Evolutionary conservation across 2,329 filamentous ascomycete species (phyloP).

Genomic region (Alternaria arbusti): DNA sequence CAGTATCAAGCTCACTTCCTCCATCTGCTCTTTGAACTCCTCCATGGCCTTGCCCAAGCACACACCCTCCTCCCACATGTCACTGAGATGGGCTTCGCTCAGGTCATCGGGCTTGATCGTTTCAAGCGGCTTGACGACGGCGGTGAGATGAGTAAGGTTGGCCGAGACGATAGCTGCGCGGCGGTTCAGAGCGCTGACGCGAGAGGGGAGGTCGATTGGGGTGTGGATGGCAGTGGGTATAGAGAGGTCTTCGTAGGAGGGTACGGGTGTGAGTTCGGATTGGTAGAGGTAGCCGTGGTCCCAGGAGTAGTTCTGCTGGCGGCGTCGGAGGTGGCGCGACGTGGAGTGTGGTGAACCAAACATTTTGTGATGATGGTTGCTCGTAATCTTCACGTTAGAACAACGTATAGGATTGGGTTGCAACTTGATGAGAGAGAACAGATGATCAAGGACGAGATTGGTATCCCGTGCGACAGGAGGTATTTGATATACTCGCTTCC

Average conservation of each 20-base stretch:
- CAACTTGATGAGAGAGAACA: background rate
- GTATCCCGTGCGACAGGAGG: background rate
- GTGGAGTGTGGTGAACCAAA: background rate
- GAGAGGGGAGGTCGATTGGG: background rate
- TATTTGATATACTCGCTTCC: background rate
- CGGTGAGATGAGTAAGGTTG: constrained; percentile 1
- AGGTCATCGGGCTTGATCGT: background rate
- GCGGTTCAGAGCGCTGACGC: constrained; percentile 4
- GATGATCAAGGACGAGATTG: background rate
- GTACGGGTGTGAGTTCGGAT: background rate
- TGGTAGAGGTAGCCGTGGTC: constrained; percentile 1
- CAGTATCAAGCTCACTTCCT: constrained; percentile 15
- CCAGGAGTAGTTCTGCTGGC: constrained; percentile 6
- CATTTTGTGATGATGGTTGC: background rate
- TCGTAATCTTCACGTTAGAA: background rate
- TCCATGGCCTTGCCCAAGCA: background rate
- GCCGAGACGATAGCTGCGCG: constrained; percentile 7
- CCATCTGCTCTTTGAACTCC: constrained; percentile 4
- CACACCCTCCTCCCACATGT: constrained; percentile 1
- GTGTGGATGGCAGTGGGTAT: background rate
- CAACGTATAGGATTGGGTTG: background rate
- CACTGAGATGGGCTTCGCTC: background rate
- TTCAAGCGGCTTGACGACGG: constrained; percentile 7
- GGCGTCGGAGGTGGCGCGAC: background rate
- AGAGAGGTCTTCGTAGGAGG: constrained; percentile 1